Percentiles rank a stretch among this genome's conserved stretches.
phyloP scores from a whole-genome alignment of 2,329 filamentous ascomycete genomes.

The Sclerotinia spermophila region DNA sequence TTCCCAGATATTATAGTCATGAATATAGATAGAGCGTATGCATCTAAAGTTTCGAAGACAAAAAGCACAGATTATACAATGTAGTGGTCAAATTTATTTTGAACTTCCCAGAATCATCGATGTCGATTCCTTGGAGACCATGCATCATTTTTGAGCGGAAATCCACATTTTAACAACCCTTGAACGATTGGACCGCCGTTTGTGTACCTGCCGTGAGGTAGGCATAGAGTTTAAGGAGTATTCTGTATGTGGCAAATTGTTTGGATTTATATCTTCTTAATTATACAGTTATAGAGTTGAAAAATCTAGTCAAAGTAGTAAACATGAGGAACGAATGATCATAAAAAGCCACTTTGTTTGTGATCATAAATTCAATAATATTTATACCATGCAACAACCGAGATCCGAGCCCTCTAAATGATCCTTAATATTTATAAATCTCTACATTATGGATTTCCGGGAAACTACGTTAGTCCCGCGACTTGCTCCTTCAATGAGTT shows the following conservation, averaged over 20 bases:
- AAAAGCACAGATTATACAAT: neutral
- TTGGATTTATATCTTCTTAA: neutral
- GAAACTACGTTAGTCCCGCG: too few species aligned
- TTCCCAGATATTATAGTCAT: too few species aligned
- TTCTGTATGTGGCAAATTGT: neutral
- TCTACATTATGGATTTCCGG: too few species aligned
- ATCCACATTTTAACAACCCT: accelerated
- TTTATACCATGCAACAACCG: too few species aligned
- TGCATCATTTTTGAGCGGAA: neutral
- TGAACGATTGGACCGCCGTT: neutral
- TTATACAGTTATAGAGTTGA: neutral
- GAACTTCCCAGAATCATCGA: neutral
- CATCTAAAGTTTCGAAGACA: too few species aligned
- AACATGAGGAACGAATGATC: too few species aligned
- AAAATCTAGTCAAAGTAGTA: too few species aligned
- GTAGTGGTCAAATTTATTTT: neutral
- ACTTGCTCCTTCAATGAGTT: neutral
- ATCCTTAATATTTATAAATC: too few species aligned
- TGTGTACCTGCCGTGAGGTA: neutral
- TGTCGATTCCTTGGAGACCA: neutral
- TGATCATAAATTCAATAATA: too few species aligned
- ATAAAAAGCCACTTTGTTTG: too few species aligned
- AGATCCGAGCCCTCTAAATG: too few species aligned
- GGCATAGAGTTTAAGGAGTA: neutral
- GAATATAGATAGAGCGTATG: too few species aligned